Conservation (phyloP, 1,284 basidiomycete species). For the Ceratobasidium sp. region DNA sequence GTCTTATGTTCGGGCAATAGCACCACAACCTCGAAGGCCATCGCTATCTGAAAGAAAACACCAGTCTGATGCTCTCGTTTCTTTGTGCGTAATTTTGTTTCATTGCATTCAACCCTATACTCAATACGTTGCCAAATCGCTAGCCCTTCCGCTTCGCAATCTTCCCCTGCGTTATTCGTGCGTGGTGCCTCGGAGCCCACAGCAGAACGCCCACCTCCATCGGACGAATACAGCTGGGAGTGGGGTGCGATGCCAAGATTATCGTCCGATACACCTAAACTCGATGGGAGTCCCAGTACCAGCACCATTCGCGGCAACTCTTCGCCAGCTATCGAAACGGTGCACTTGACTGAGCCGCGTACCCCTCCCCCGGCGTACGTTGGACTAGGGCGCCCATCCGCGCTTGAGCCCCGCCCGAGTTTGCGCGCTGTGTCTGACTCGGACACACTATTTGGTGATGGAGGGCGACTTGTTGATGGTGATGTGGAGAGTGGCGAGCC, state of each 20-base stretch:
- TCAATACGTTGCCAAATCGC: constrained; percentile 4
- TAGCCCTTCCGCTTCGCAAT: constrained; percentile 27
- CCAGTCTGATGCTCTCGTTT: constrained; percentile 19
- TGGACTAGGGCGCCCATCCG: constrained; percentile 25
- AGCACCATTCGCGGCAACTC: constrained; percentile 42
- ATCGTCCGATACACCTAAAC: constrained; percentile 35
- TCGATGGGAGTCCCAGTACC: constrained; percentile 27
- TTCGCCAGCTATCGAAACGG: constrained; percentile 8
- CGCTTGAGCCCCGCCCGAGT: constrained; percentile 55
- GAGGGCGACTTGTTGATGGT: constrained; percentile 67
- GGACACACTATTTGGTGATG: constrained; percentile 61
- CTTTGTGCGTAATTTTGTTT: constrained; percentile 65
- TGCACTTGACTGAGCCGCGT: constrained; percentile 20
- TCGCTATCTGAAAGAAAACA: constrained; percentile 24
- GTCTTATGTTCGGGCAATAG: neutral
- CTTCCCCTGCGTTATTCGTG: constrained; percentile 54
- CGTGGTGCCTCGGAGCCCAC: constrained; percentile 65
- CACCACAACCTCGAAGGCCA: constrained; percentile 30
- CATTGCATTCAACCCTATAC: constrained; percentile 3
- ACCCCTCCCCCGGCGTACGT: constrained; percentile 25
- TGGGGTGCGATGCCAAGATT: constrained; percentile 85
- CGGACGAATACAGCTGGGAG: constrained; percentile 81
- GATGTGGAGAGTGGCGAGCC: constrained; percentile 50
- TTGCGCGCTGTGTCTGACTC: constrained; percentile 52
- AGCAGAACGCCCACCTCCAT: constrained; percentile 44